Evolutionary conservation across 805 yeast species (phyloP).

Genomic region (Kuraishia piskuri): DNA sequence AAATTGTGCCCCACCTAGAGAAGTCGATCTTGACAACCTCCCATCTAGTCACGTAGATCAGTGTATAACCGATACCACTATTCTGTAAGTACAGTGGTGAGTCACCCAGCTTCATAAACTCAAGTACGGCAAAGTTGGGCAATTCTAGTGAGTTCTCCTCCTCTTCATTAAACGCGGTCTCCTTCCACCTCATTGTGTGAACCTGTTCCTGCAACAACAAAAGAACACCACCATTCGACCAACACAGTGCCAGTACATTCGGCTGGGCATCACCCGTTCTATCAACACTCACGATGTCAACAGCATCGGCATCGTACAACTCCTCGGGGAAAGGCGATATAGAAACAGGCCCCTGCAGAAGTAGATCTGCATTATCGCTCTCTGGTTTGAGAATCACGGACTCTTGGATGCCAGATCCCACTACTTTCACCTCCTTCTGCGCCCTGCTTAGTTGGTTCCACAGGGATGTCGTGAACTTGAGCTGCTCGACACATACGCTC

Average conservation of each 20-base stretch:
- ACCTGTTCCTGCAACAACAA: constrained; percentile 23
- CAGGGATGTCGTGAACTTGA: constrained; percentile 16
- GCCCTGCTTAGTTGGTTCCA: constrained; percentile 8
- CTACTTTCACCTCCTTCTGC: constrained; percentile 2
- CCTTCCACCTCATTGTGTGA: constrained; percentile 27
- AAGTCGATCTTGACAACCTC: constrained; percentile 19
- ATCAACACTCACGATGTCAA: constrained; percentile 20
- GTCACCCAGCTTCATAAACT: constrained; percentile 3
- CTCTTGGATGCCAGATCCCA: constrained; percentile 1
- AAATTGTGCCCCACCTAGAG: constrained; percentile 15
- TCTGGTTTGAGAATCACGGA: neutral
- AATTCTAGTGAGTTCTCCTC: constrained; percentile 6
- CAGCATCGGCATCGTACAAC: constrained; percentile 38
- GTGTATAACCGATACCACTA: neutral
- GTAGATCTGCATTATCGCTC: neutral
- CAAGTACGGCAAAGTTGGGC: constrained; percentile 3
- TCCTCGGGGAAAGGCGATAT: constrained; percentile 46
- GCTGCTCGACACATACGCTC: constrained; percentile 1
- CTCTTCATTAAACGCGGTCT: neutral
- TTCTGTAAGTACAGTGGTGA: neutral
- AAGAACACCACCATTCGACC: constrained; percentile 17
- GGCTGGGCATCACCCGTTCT: constrained; percentile 15
- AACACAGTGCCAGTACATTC: constrained; percentile 12
- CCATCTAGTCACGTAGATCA: constrained; percentile 10
- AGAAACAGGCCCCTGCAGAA: constrained; percentile 45